Conservation (phyloP, 2,329 filamentous ascomycete genomes). For the Fusarium secorum region DNA sequence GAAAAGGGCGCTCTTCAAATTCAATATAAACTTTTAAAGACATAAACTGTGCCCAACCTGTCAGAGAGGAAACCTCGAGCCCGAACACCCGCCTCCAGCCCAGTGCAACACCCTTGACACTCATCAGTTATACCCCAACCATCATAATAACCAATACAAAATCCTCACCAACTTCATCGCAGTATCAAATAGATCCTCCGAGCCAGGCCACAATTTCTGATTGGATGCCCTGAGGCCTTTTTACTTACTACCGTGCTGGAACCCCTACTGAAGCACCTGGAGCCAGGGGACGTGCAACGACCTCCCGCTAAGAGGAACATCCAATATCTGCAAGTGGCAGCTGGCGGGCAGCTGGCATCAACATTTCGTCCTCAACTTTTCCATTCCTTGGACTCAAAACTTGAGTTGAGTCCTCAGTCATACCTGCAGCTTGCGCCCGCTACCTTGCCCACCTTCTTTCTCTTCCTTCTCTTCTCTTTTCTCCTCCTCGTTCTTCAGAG, state of each 20-base stretch:
- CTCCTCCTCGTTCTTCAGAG: not conserved
- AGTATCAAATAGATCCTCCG: not conserved
- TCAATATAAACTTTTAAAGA: accelerated
- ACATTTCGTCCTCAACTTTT: not conserved
- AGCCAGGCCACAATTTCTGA: accelerated
- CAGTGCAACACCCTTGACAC: not conserved
- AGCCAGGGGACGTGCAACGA: not conserved
- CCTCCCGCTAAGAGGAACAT: not conserved
- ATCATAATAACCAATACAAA: not conserved
- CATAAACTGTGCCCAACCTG: accelerated
- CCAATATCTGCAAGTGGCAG: not conserved
- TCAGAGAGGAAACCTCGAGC: not conserved
- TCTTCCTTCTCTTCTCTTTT: not conserved
- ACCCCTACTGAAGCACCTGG: not conserved
- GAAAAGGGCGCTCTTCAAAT: accelerated
- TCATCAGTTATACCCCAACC: not conserved
- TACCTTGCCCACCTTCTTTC: not conserved
- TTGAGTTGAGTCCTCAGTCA: not conserved
- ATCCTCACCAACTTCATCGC: no score
- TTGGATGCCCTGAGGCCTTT: not conserved
- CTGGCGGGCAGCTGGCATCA: slow-evolving; percentile 6
- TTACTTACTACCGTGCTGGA: not conserved
- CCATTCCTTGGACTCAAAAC: not conserved
- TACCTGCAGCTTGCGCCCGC: not conserved
- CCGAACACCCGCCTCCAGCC: not conserved